Percentiles rank a stretch among this genome's conserved stretches.
phyloP scores from a whole-genome alignment of 306 rosid genomes.

The Lagenaria siceraria region DNA sequence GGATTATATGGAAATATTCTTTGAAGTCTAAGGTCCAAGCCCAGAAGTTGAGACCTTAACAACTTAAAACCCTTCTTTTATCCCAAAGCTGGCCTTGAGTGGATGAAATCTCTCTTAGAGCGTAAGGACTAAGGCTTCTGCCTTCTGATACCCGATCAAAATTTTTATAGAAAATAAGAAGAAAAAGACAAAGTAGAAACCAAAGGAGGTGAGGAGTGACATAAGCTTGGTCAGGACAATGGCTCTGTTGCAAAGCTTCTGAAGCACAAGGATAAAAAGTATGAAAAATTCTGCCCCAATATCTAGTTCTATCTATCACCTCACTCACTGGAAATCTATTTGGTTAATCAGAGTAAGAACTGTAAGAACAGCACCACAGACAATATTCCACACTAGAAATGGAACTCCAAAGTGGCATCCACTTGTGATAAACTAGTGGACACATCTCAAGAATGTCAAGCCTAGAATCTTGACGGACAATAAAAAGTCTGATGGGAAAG shows the following conservation, averaged over 20 bases:
- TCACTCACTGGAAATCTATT: not conserved
- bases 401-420: conserved; percentile 12
- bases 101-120: not conserved
- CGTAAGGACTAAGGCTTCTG: not conserved
- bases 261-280: not conserved
- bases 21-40: not conserved
- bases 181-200: not conserved
- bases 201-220: not conserved
- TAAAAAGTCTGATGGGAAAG: not conserved
- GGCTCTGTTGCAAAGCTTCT: not conserved
- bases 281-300: not conserved
- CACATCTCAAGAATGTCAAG: not conserved
- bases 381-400: not conserved
- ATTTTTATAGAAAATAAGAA: not conserved
- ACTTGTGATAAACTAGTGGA: not conserved
- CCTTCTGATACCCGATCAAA: too few relatives aligned
- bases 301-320: not conserved
- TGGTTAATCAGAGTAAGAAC: not conserved
- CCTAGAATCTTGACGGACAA: not conserved
- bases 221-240: not conserved
- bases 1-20: too few relatives aligned
- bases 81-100: not conserved
- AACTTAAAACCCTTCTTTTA: not conserved
- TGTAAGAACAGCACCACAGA: not conserved
- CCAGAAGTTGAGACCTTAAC: not conserved